phyloP scores from a whole-genome alignment of 2,329 filamentous ascomycete genomes.

The Arachnomyces sp. region DNA sequence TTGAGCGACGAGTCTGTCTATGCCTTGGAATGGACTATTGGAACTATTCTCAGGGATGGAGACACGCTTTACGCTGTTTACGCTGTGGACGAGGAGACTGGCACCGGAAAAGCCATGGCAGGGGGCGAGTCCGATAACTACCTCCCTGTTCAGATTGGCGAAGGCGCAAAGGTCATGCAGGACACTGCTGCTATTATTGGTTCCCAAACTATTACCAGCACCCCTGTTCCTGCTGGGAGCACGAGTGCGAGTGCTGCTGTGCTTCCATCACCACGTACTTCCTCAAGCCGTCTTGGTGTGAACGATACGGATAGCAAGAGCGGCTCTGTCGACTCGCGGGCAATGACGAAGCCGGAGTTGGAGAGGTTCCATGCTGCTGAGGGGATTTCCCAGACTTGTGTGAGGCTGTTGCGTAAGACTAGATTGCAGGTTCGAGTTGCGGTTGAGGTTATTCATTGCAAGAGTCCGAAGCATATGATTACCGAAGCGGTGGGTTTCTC shows the following conservation, averaged over 20 bases:
- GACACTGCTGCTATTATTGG: constrained; percentile 67
- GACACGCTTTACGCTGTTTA: constrained; percentile 92
- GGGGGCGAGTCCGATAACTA: constrained; percentile 28
- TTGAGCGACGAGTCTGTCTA: constrained; percentile 90
- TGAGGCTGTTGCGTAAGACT: constrained; percentile 83
- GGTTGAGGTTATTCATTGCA: constrained; percentile 96
- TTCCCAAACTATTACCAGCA: constrained; percentile 48
- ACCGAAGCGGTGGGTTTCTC: constrained; percentile 65
- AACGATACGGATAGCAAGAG: constrained; percentile 31
- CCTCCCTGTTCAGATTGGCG: constrained; percentile 52
- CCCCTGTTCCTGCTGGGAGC: constrained; percentile 26
- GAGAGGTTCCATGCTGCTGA: constrained; percentile 76
- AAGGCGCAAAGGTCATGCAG: constrained; percentile 66
- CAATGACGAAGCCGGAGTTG: constrained; percentile 58
- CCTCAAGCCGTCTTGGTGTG: constrained; percentile 24
- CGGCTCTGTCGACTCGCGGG: constrained; percentile 42
- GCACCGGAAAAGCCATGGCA: constrained; percentile 39
- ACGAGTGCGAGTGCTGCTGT: constrained; percentile 7
- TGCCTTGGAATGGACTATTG: constrained; percentile 94
- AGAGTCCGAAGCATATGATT: constrained; percentile 91
- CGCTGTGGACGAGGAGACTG: constrained; percentile 77
- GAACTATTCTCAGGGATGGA: constrained; percentile 85
- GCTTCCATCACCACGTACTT: constrained; percentile 11
- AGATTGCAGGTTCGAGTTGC: constrained; percentile 86
- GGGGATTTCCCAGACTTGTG: constrained; percentile 73